Base-by-base conservation (phyloP, 306 rosid genomes). In the Fragaria vesca region DNA sequence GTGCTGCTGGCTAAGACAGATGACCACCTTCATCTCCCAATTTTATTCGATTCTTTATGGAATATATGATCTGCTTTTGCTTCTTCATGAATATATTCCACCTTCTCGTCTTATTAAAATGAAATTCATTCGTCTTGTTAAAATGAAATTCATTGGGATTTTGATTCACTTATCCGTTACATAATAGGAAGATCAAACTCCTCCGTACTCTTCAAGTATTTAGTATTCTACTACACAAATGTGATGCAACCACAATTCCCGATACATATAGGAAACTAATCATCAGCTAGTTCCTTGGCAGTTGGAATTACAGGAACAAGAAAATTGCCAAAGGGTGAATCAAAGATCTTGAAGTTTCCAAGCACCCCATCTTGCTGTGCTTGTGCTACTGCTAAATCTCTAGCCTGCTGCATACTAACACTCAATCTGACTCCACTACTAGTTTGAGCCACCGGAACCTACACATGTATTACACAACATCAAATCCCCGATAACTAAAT, bases 291-390 rank as follows among this genome's bases (percentile, higher is more conserved):
- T 55, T 90, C 89, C 36, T 75, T 73, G 46, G 76, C 76, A 73
- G 90, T 77, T 74, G 90, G 94, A 74, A 85, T 42, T 24, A 85
- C 87, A 58, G 90, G 92, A 80, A 88, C 83, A 38, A 90, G 89
- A 79, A 74, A 86, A 79, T 89, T 91, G 34, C 89, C 89, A 81
- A 45, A 88, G 16, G 82, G 87, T 8, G 92, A 91, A 83, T 91
- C 87, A 66, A 88, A 81, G 55, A 86, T 69, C 73, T 71, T 86
- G 79, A 54, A 89, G 73, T 82, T 89, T 58, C 90, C 92, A 17
- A 89, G 85, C 75, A 89, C 86, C 51, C 94, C 88, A 68, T 90
- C 94, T 50, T 83, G 82, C 5, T 78, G 90, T 48, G 90, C 90
- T 79, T 90, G 86, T 60, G 83, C 83, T 18, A 85, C 81, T 17